Base-by-base conservation (phyloP, 2,329 filamentous ascomycete genomes). In the Aspergillus sergii region DNA sequence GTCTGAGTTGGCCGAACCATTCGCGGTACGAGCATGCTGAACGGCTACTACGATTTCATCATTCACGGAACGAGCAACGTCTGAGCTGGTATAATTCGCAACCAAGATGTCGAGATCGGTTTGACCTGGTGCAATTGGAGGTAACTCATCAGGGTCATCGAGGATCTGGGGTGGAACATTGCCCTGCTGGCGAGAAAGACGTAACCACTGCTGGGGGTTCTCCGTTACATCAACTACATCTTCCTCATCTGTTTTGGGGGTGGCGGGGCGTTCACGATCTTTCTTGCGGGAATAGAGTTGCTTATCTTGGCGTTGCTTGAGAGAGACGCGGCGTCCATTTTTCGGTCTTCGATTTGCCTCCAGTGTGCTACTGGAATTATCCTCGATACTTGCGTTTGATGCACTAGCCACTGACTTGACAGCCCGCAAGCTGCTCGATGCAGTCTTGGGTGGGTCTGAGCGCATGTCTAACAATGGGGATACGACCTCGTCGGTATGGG, bases 371-470 rank as follows among this genome's bases (percentile, higher is more conserved):
- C 85, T 90, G 30, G 89, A 89, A 51, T 79, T 81, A 36, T 91
- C 90, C 28, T 89, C 91, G 4, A 89, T 84, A 75, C 91, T 96
- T 39, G 84, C 86, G 39, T 90, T 92, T 61, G 92, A 94, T 41
- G 91, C 84, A 76, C 94, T 97, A 1, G 92, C 89, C 66, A 97
- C 90, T 0, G 94, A 97, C 79, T 97, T 97, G 68, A 97, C 89
- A 9, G 92, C 93, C 63, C 90, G 87, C 11, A 93, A 91, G 74
- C 93, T 97, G 80, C 93, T 97, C 23, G 93, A 91, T 2, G 92
- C 90, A 23, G 92, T 89, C 66, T 88, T 90, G 2, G 86, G 81
- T 3, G 84, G 86, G 66, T 91, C 89, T 9, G 81, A 77, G 16
- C 77, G 81, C 19, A 85, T 86, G 60, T 89, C 87, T 39, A 89